A percentile compares a stretch with the other conserved stretches of the same genome.
phyloP scores from a whole-genome alignment of 768 basidiomycete genomes.

The Cystofilobasidium capitatum region DNA sequence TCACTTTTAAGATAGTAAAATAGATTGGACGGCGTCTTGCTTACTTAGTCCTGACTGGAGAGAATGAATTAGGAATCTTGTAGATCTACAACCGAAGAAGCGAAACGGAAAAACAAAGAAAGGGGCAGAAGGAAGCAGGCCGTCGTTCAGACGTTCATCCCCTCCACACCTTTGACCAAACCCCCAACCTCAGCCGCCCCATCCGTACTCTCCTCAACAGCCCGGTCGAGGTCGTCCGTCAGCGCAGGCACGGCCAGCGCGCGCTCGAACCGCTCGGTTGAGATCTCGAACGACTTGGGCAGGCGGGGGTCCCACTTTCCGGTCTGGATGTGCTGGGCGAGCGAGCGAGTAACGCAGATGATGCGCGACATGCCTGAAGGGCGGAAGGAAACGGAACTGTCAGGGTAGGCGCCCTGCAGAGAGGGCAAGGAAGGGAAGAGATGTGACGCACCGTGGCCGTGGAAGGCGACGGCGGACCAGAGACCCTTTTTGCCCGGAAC shows the following conservation, averaged over 20 bases:
- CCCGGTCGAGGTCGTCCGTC: neutral
- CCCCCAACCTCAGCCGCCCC: neutral
- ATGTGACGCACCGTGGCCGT: conserved; percentile 7
- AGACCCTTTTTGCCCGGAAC: conserved; percentile 14
- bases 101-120: too few relatives aligned
- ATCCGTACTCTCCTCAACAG: neutral
- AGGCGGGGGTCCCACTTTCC: conserved; percentile 31
- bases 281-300: conserved; percentile 31
- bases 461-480: conserved; percentile 7
- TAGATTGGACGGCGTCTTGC: too few relatives aligned
- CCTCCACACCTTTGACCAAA: neutral
- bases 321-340: conserved; percentile 29
- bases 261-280: conserved; percentile 29
- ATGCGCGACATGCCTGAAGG: conserved; percentile 33
- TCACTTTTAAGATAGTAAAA: too few relatives aligned
- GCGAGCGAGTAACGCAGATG: conserved; percentile 27
- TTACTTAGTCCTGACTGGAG: too few relatives aligned
- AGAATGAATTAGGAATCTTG: too few relatives aligned
- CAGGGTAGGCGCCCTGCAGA: neutral
- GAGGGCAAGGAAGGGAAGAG: neutral
- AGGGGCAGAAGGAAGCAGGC: too few relatives aligned
- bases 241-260: conserved; percentile 5
- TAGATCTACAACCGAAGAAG: too few relatives aligned
- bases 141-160: neutral
- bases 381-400: neutral